Percentiles rank a stretch among this genome's conserved stretches.
Evolutionary conservation across 1,284 basidiomycete species (phyloP).

Genomic region (Naganishia sp.): DNA sequence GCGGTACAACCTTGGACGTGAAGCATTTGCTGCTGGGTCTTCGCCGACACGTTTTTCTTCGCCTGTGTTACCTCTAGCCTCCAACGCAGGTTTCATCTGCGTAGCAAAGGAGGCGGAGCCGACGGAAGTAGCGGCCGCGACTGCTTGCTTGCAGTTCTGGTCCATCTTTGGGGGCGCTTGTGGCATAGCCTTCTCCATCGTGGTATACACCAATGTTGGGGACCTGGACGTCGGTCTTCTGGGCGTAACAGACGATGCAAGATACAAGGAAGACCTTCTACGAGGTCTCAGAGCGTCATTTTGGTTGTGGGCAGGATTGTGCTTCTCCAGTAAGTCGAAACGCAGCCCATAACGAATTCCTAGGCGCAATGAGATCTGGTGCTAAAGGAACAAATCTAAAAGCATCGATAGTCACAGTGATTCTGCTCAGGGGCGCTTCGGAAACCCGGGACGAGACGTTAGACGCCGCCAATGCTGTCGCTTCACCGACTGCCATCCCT

Average conservation of each 20-base stretch:
- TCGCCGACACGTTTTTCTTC: no score
- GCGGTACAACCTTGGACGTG: not conserved
- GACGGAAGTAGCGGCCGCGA: not conserved
- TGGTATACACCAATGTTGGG: conserved; percentile 3
- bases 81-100: not conserved
- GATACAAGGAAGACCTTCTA: not conserved
- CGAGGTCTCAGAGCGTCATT: conserved; percentile 2
- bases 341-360: not conserved
- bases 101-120: conserved; percentile 3
- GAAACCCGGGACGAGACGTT: no score
- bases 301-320: conserved; percentile 21
- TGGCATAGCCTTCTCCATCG: not conserved
- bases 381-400: not conserved
- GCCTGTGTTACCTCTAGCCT: not conserved
- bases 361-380: not conserved
- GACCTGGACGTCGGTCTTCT: not conserved
- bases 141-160: conserved; percentile 11
- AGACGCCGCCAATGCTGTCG: no score
- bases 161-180: conserved; percentile 2
- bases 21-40: no score
- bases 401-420: not conserved
- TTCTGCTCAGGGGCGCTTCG: no score
- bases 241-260: not conserved
- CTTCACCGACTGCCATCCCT: no score
- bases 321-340: conserved; percentile 14